These are phyloP conservation scores for Hyaloperonospora arabidopsidis DNA, from an alignment of 352 stramenopile species.

Conservation along the genomic window DNA sequence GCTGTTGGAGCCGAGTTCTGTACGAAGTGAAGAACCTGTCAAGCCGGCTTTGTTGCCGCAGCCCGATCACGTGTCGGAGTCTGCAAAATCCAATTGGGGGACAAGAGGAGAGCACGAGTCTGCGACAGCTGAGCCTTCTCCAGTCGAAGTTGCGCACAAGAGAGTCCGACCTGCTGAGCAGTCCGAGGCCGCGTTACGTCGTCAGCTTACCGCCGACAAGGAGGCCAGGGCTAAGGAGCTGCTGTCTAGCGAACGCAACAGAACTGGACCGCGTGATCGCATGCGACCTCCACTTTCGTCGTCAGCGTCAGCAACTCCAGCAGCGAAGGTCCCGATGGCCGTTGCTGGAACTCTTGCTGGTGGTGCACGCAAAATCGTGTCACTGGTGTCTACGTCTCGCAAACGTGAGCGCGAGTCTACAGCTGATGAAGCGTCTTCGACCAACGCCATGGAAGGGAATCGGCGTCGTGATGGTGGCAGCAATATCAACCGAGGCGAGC, in stretches of 20 bases:
- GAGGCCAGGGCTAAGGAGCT: slow-evolving; percentile 34
- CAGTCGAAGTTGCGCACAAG: slow-evolving; percentile 28
- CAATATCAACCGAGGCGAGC: slow-evolving; percentile 13
- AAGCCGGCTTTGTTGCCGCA: slow-evolving; percentile 15
- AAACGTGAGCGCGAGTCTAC: slow-evolving; percentile 57
- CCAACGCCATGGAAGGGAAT: slow-evolving; percentile 29
- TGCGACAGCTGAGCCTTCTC: slow-evolving; percentile 16
- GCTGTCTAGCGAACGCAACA: slow-evolving; percentile 16
- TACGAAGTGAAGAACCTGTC: slow-evolving; percentile 15
- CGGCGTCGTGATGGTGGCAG: slow-evolving; percentile 36
- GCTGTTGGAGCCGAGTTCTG: slow-evolving; percentile 8
- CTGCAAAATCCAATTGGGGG: slow-evolving; percentile 8
- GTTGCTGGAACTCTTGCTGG: slow-evolving; percentile 21
- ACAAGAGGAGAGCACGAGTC: slow-evolving; percentile 18
- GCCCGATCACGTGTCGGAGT: slow-evolving; percentile 12
- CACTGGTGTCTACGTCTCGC: slow-evolving; percentile 55
- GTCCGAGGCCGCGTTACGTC: slow-evolving; percentile 58
- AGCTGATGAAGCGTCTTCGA: slow-evolving; percentile 8
- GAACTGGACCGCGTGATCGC: slow-evolving; percentile 20
- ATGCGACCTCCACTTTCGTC: slow-evolving; percentile 23
- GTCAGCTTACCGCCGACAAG: slow-evolving; percentile 70
- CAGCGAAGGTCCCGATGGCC: slow-evolving; percentile 5
- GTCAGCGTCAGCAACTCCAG: slow-evolving; percentile 6
- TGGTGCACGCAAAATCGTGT: slow-evolving; percentile 61
- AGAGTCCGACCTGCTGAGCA: slow-evolving; percentile 41